Evolutionary conservation across 2,329 filamentous ascomycete genomes (phyloP).

Genomic region (Teratosphaeria epicoccoides): DNA sequence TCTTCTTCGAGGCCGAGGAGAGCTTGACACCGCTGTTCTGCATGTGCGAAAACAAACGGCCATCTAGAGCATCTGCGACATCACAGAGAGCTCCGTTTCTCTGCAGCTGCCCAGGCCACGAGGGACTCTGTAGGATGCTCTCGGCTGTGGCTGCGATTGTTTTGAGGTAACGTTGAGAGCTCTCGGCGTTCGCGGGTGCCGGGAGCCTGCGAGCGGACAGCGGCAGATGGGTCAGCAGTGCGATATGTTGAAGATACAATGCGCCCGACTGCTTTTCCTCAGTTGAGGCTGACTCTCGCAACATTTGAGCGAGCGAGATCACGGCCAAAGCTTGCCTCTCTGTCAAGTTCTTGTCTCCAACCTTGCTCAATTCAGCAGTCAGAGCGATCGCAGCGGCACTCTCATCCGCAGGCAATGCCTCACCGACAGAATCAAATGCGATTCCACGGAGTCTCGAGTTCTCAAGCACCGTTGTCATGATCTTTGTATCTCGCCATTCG

Average conservation of each 20-base stretch:
- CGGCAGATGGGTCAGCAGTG: constrained; percentile 20
- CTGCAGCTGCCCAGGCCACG: constrained; percentile 25
- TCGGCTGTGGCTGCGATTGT: constrained; percentile 29
- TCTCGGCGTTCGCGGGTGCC: constrained; percentile 3
- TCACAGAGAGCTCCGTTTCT: constrained; percentile 29
- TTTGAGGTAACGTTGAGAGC: constrained; percentile 12
- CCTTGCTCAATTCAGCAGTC: constrained; percentile 8
- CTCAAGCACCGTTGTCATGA: constrained; percentile 41
- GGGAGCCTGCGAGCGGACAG: constrained; percentile 21
- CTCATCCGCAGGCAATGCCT: neutral
- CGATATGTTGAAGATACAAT: constrained; percentile 21
- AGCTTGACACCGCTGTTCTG: constrained; percentile 1
- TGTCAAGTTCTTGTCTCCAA: constrained; percentile 10
- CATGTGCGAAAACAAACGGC: constrained; percentile 34
- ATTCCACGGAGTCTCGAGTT: constrained; percentile 7
- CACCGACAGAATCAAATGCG: neutral
- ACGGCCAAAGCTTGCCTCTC: constrained; percentile 19
- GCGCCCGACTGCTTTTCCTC: constrained; percentile 9
- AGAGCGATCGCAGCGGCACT: constrained; percentile 7
- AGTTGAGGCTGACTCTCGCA: constrained; percentile 5
- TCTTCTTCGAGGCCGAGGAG: constrained; percentile 10
- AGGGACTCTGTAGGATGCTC: constrained; percentile 27
- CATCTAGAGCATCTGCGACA: constrained; percentile 47
- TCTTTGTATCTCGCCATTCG: constrained; percentile 54
- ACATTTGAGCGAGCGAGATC: constrained; percentile 14